Evolutionary conservation across 2,329 filamentous ascomycete species (phyloP), one percentile per base, ranked within the genome.

Genomic region (Aspergillus fijiensis): DNA sequence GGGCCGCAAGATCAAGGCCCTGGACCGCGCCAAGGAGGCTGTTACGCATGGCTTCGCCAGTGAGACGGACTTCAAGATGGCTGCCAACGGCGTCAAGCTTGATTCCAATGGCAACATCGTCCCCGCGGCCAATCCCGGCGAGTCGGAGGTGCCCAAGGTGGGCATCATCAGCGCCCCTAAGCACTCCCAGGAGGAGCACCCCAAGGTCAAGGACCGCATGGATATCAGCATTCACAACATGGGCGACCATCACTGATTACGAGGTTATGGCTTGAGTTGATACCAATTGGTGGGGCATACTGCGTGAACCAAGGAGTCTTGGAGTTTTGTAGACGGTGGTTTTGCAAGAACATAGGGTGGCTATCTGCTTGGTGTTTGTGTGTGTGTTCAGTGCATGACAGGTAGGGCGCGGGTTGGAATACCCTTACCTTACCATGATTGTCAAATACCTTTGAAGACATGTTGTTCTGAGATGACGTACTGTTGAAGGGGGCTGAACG

Each of bases 1-100:
- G 74, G 88, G 85, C 63, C 81, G 84, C 63, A 89, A 89, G 76
- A 73, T 85, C 64, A 90, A 90, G 75, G 82, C 87, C 19, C 76
- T 89, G 64, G 85, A 89, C 67, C 84, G 80, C 50, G 88, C 87
- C 4, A 82, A 87, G 66, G 82, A 87, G 64, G 87, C 87, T 4
- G 85, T 90, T 16, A 74, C 85, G n/a, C 80, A 86, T 52, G 87
- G 87, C 11, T 79, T 83, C 35, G 87, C 87, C 48, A 84, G 82
- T 60, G 79, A 84, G 56, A 80, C 80, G 60, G 85, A 89, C 66
- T 78, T 89, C 49, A 80, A 83, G 60, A 84, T 90, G 65, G 85
- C 87, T 19, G 81, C 83, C 14, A 85, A 87, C 60, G 87, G 86
- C 42, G 85, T 85, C 14, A 78, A 82, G 35, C 82, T 89, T 19